phyloP scores from a whole-genome alignment of 1,284 basidiomycete genomes.

The Anthracocystis walkeri region DNA sequence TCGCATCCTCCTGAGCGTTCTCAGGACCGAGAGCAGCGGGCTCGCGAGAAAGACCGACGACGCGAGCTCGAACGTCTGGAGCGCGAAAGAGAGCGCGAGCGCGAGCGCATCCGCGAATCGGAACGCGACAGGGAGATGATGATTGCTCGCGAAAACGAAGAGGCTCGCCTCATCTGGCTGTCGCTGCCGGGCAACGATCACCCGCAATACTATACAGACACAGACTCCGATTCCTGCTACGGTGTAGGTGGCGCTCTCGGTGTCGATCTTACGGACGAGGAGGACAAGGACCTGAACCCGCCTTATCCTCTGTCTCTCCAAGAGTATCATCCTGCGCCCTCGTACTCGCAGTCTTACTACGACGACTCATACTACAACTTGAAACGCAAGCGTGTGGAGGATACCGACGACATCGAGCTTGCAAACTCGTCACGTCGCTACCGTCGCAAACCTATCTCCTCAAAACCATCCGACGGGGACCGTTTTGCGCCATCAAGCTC shows the following conservation, averaged over 20 bases:
- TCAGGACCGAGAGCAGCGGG: constrained; percentile 49
- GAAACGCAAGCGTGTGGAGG: constrained; percentile 39
- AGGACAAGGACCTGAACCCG: constrained; percentile 50
- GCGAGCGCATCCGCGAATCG: constrained; percentile 49
- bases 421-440: constrained; percentile 11
- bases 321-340: constrained; percentile 40
- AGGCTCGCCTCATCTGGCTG: constrained; percentile 55
- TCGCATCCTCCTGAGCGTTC: constrained; percentile 33
- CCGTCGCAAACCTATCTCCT: constrained; percentile 24
- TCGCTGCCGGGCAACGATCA: constrained; percentile 61
- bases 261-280: constrained; percentile 42
- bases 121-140: constrained; percentile 49
- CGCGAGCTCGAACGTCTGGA: constrained; percentile 43
- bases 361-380: constrained; percentile 20
- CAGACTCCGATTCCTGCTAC: constrained; percentile 56
- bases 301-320: constrained; percentile 41
- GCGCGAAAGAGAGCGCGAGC: constrained; percentile 47
- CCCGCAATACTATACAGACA: constrained; percentile 62
- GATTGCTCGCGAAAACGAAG: constrained; percentile 54
- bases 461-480: constrained; percentile 8
- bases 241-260: constrained; percentile 44
- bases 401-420: constrained; percentile 4
- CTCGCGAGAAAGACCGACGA: constrained; percentile 44
- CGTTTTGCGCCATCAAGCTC: constrained; percentile 19
- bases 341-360: constrained; percentile 31